Conservation (phyloP, 116 monocot species). For the Dioscorea cayenensis region DNA sequence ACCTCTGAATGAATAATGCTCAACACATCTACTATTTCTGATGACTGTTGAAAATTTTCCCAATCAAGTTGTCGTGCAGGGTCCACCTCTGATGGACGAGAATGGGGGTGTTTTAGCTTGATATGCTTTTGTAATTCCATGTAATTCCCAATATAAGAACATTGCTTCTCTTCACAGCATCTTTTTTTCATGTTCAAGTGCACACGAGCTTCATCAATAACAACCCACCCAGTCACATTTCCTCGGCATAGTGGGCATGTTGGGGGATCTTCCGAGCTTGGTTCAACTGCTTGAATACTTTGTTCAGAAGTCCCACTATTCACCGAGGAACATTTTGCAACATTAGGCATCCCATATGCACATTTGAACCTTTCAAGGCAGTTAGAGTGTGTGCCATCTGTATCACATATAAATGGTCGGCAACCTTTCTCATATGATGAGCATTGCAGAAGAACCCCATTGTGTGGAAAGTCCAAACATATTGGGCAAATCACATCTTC, state of each 20-base stretch:
- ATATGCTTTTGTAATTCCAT: conserved; percentile 43
- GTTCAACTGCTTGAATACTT: conserved; percentile 17
- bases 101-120: conserved; percentile 46
- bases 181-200: conserved; percentile 46
- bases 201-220: conserved; percentile 44
- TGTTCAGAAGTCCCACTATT: conserved; percentile 5
- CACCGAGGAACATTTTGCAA: conserved; percentile 18
- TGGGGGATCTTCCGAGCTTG: conserved; percentile 25
- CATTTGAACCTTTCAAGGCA: conserved; percentile 63
- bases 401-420: conserved; percentile 76
- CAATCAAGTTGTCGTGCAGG: conserved; percentile 64
- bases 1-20: conserved; percentile 71
- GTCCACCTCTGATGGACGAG: conserved; percentile 65
- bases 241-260: conserved; percentile 80
- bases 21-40: conserved; percentile 71
- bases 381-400: conserved; percentile 65
- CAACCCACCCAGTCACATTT: conserved; percentile 56
- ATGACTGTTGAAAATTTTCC: conserved; percentile 90
- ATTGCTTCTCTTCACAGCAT: conserved; percentile 56
- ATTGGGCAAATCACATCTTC: conserved; percentile 77
- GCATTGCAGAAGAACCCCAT: conserved; percentile 64
- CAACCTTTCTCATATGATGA: conserved; percentile 75
- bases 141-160: conserved; percentile 48
- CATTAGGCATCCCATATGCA: conserved; percentile 39
- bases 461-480: conserved; percentile 83